These are phyloP conservation scores for Eimeria tenella DNA, from an alignment of 169 alveolate genomes.

Conservation along the genomic window DNA sequence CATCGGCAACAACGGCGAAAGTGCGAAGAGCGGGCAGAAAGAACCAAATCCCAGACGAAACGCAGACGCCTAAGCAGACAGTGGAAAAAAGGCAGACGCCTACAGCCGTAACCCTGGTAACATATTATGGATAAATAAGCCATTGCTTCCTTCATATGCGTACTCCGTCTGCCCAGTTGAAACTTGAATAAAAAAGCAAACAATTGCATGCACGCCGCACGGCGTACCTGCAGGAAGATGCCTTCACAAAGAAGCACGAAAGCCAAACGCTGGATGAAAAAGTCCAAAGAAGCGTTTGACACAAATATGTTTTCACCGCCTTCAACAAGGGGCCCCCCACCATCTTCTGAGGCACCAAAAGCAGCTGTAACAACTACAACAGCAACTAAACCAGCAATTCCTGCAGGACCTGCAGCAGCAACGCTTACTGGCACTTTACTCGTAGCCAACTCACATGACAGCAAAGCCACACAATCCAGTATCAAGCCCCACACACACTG, in stretches of 20 bases:
- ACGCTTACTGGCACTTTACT: too few species aligned
- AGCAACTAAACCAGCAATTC: background rate
- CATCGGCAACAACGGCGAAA: constrained; percentile 58
- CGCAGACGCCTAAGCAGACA: constrained; percentile 69
- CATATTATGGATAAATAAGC: too few species aligned
- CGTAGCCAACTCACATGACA: too few species aligned
- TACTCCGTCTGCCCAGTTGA: too few species aligned
- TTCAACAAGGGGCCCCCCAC: constrained; percentile 52
- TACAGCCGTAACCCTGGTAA: background rate
- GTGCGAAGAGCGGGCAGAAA: constrained; percentile 71
- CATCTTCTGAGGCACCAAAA: constrained; percentile 22
- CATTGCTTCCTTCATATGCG: too few species aligned
- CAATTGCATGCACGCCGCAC: background rate
- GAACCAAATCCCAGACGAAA: constrained; percentile 77
- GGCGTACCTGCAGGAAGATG: constrained; percentile 72
- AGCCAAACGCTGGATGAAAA: constrained; percentile 72
- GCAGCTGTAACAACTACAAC: background rate
- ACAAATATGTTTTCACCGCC: constrained; percentile 35
- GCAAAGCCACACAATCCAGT: too few species aligned
- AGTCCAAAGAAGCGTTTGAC: constrained; percentile 63
- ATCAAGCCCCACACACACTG: background rate
- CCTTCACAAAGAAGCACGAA: constrained; percentile 72
- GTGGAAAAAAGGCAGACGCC: background rate
- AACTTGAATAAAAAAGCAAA: too few species aligned
- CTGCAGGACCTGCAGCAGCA: background rate